A percentile compares a stretch with the other conserved stretches of the same genome.
These are phyloP conservation scores for Colletotrichum sp. DNA, from an alignment of 2,329 filamentous ascomycete species.

Conservation along the genomic window DNA sequence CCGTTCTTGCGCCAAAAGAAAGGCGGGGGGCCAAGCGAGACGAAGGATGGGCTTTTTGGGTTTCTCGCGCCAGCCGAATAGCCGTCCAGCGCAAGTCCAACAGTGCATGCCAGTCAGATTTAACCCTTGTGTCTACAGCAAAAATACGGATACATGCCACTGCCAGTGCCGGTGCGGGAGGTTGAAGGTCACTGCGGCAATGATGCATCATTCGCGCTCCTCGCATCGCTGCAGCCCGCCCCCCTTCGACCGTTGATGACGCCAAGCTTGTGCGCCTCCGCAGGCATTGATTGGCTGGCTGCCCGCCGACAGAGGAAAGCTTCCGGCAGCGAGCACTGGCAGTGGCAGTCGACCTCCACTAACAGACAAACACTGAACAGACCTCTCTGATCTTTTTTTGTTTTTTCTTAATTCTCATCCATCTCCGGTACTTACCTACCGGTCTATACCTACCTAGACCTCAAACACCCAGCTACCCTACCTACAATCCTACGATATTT, in stretches of 20 bases:
- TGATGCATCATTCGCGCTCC: constrained; percentile 7
- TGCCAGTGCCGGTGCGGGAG: constrained; percentile 8
- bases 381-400: not conserved
- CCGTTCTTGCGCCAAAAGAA: not conserved
- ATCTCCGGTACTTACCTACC: not conserved
- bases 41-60: constrained; percentile 37
- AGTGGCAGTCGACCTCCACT: not conserved
- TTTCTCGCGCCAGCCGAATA: constrained; percentile 38
- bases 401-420: not conserved
- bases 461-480: not conserved
- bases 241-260: constrained; percentile 14
- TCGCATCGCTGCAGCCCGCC: not conserved
- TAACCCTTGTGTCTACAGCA: not conserved
- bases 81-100: constrained; percentile 26
- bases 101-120: constrained; percentile 22
- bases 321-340: not conserved
- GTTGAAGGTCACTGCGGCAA: constrained; percentile 11
- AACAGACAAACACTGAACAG: not conserved
- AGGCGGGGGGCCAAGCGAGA: constrained; percentile 29
- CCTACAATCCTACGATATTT: not conserved
- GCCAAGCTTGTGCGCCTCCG: constrained; percentile 8
- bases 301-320: constrained; percentile 3
- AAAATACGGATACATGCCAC: not conserved
- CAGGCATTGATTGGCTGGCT: not conserved
- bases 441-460: not conserved